Evolutionary conservation across 2,329 filamentous ascomycete genomes (phyloP).

Genomic region (Trichoderma asperellum): DNA sequence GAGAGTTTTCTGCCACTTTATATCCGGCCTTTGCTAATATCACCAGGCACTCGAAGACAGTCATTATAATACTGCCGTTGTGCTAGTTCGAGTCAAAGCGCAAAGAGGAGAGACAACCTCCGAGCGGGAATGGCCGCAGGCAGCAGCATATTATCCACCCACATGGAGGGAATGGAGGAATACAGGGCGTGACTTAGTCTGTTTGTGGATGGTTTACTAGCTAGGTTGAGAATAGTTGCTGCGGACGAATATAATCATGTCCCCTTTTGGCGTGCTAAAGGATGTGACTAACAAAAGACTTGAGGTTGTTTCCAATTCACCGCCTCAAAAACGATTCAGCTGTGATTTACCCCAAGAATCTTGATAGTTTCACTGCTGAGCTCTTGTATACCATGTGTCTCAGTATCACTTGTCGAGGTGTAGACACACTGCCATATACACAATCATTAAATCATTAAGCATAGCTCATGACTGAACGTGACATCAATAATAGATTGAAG

Average conservation of each 20-base stretch:
- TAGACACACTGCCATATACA: too few relatives aligned
- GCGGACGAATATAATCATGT: not conserved
- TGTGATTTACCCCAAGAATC: too few relatives aligned
- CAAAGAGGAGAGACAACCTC: not conserved
- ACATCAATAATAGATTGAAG: too few relatives aligned
- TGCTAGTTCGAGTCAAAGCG: too few relatives aligned
- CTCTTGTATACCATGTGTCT: too few relatives aligned
- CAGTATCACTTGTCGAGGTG: too few relatives aligned
- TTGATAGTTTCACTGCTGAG: too few relatives aligned
- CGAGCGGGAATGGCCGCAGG: not conserved
- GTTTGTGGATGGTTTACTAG: not conserved
- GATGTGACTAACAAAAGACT: not conserved
- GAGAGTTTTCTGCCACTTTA: not conserved
- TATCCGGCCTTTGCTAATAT: not conserved
- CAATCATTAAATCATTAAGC: too few relatives aligned
- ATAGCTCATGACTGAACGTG: too few relatives aligned
- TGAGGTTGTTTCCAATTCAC: not conserved
- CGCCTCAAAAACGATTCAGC: not conserved
- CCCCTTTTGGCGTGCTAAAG: not conserved
- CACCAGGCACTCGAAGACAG: too few relatives aligned
- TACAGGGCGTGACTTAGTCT: conserved; percentile 9
- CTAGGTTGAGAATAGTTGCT: not conserved
- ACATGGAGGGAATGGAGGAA: not conserved
- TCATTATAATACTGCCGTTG: too few relatives aligned
- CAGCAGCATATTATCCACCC: not conserved